Base-by-base conservation (phyloP, 2,329 filamentous ascomycete genomes). In the Byssoonygena ceratinophila region DNA sequence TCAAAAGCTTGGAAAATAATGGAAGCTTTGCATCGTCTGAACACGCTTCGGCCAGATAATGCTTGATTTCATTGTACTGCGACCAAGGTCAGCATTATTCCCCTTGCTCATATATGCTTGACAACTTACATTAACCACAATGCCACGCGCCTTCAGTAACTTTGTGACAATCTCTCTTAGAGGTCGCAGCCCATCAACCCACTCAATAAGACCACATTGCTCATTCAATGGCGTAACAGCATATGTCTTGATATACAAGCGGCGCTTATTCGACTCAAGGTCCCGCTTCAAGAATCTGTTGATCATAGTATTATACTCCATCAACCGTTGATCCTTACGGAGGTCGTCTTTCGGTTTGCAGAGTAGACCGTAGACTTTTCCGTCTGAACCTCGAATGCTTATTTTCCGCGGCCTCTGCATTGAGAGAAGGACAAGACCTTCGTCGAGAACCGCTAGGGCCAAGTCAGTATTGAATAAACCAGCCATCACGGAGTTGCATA, bases 261-360 rank as follows among this genome's bases (percentile, higher is more conserved):
- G 86, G 14, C 92, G 81, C 66, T 87, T 85, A 68, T 87, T 94
- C 14, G 89, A 87, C 64, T 96, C 90, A 1, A 90, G 83, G 62
- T 97, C 90, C 56, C 86, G 83, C 65, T 96, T 95, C 53, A 99
- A 72, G 2, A 91, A 88, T 54, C 92, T 80, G 66, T 98, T 98
- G 73, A 98, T 97, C 80, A 97, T 92, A 43, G 85, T 83, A 66
- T 97, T 98, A 75, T 98, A 98, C 65, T 98, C 94, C 90, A 98
- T 98, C 18, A 98, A 81, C 48, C 92, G 87, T 67, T 97, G 91
- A 63, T 99, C 94, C 59, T 94, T 98, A 47, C 92, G 85, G 22
- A 99, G 78, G 66, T 99, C 94, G 66, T 98, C 92, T 67, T 97
- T 97, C 7, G 92, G 94, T 64, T 99, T 98, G 74, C 94, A 94